Evolutionary conservation across 2,329 filamentous ascomycete species (phyloP).

Genomic region (Penicillium rolfsii): DNA sequence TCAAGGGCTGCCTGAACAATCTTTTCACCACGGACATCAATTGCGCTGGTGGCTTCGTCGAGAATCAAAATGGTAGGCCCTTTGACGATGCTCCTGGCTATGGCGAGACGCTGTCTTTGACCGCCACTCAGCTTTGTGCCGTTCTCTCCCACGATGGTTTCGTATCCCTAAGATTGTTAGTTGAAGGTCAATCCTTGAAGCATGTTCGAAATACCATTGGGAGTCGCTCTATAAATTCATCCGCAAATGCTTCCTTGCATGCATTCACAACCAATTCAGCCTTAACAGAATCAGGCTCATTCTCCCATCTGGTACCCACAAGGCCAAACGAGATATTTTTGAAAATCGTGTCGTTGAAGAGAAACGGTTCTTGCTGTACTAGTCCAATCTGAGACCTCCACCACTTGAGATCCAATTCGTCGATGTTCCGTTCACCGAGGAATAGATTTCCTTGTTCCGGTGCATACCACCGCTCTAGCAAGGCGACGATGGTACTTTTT

Average conservation of each 20-base stretch:
- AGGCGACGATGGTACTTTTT: slow-evolving; percentile 89
- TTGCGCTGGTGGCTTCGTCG: slow-evolving; percentile 90
- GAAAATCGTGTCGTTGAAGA: slow-evolving; percentile 87
- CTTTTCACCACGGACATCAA: slow-evolving; percentile 93
- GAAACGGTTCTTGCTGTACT: slow-evolving; percentile 88
- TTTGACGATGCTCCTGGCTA: slow-evolving; percentile 85
- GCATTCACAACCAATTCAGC: slow-evolving; percentile 74
- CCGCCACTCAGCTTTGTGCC: slow-evolving; percentile 91
- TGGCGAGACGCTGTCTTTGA: slow-evolving; percentile 95
- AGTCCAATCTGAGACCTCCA: slow-evolving; percentile 69
- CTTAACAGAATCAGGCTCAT: slow-evolving; percentile 65
- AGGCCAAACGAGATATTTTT: slow-evolving; percentile 89
- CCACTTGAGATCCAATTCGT: slow-evolving; percentile 1
- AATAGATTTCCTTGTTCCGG: slow-evolving; percentile 78
- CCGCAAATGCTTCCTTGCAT: slow-evolving; percentile 89
- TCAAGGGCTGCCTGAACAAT: slow-evolving; percentile 95
- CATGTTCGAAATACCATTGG: slow-evolving; percentile 60
- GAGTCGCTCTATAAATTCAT: slow-evolving; percentile 81
- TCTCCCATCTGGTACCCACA: slow-evolving; percentile 77
- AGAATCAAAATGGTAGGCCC: slow-evolving; percentile 90
- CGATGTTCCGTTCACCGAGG: slow-evolving; percentile 83
- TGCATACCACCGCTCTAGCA: slow-evolving; percentile 95
- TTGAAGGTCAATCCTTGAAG: not conserved
- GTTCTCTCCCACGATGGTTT: slow-evolving; percentile 90
- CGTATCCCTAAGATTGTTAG: slow-evolving; percentile 62